phyloP scores from a whole-genome alignment of 345 rosid species.

The Kernera saxatilis region DNA sequence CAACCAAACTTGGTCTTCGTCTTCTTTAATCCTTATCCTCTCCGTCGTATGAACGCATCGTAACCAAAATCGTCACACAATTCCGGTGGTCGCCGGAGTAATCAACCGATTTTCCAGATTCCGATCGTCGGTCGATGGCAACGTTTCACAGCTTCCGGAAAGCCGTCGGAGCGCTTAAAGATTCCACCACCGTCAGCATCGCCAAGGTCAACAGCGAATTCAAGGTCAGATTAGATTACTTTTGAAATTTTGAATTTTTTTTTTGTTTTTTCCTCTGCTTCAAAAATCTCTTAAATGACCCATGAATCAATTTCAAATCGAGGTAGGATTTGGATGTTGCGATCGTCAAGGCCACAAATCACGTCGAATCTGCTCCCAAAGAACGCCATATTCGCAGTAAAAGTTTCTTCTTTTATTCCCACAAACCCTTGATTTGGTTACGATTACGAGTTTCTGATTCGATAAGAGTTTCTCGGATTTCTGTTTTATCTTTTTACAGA shows the following conservation, averaged over 20 bases:
- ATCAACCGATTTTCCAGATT: neutral
- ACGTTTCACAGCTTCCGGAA: conserved; percentile 65
- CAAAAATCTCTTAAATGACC: neutral
- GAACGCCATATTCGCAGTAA: conserved; percentile 82
- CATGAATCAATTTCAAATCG: neutral
- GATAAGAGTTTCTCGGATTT: neutral
- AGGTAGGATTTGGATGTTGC: conserved; percentile 91
- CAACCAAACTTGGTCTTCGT: conserved; percentile 13
- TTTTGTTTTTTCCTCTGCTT: neutral
- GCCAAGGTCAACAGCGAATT: conserved; percentile 96
- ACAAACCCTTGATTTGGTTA: neutral
- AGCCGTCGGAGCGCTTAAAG: conserved; percentile 93
- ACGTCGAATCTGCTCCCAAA: conserved; percentile 85
- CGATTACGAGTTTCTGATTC: neutral
- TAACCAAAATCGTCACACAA: neutral
- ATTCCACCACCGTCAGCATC: conserved; percentile 87
- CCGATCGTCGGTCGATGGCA: conserved; percentile 4
- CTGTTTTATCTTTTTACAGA: conserved; percentile 42
- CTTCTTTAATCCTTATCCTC: conserved; percentile 4
- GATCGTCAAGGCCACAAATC: conserved; percentile 91
- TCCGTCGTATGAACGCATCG: neutral
- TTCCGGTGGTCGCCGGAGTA: neutral
- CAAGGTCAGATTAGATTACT: conserved; percentile 54
- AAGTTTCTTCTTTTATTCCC: neutral
- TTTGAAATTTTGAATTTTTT: neutral